Base-by-base conservation (phyloP, 148 eudicot genomes). In the Chenopodium quinoa region DNA sequence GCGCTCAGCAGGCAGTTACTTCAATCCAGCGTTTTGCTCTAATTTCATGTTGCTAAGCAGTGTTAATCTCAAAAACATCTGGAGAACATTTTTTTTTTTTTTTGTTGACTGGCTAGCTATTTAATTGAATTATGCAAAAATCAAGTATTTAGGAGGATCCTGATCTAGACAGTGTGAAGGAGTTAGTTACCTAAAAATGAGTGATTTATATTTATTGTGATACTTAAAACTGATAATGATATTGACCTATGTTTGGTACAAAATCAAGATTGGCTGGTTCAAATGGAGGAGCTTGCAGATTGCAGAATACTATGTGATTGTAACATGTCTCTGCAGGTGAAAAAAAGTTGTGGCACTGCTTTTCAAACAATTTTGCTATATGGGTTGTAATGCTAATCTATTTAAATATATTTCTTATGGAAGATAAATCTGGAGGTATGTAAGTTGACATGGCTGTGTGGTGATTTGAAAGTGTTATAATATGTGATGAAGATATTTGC, bases 21-120 rank as follows among this genome's bases (percentile, higher is more conserved):
- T 75, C 29, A 79, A 27, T 23, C 65, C 48, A 66, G 19, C 34
- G 66, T 40, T 82, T 17, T 75, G 27, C 32, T 31, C 40, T 73
- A 47, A 29, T 48, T 17, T 56, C 4, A 4, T 81, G 9, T 19
- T 75, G 17, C 25, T 23, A n/a, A 3, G 40, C 75, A 69, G 11
- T 77, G 22, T 58, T 70, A 71, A 71, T 29, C 66, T 75, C 19
- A 67, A 67, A 31, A 20, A 32, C 13, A 62, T 62, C n/a, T 62
- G 13, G 9, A 56, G 22, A 7, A 62, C 13, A 0, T 40, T 40
- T 58, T 58, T 62, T 58, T 4, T 40, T 40, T 58, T 58, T 62
- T 58, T 62, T 62, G n/a, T 20, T 48, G 52, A 12, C 32, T 37
- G 74, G 50, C 74, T 37, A 14, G 50, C 74, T 37, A 14, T 7